Evolutionary conservation across 2,329 filamentous ascomycete genomes (phyloP), one percentile per base, ranked within the genome.

Genomic region (Neofusicoccum cordaticola): DNA sequence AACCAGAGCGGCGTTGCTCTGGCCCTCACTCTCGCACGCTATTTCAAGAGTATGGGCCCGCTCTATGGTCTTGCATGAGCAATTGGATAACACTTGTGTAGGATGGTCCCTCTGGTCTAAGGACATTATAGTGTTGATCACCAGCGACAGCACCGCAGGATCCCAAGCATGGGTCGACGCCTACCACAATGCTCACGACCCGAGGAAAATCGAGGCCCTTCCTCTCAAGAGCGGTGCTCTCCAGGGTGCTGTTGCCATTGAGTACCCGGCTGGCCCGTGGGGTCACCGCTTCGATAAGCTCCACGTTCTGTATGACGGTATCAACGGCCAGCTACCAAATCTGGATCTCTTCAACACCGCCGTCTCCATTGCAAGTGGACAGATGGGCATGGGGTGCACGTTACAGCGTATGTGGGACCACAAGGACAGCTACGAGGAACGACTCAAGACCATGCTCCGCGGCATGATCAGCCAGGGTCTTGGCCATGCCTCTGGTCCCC

Each of bases 91-190:
- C 35, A 17, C 13, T 15, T 17, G 44, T 22, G 11, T 53, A 88
- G 86, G 90, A 70, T 99, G 95, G 95, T 97, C 93, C 62, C 84
- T 99, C 34, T 99, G 95, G 95, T 97, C 93, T 66, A 99, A 99
- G 78, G 95, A 99, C 76, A 97, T 99, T 69, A 94, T 99, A 65
- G 88, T 99, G 70, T 80, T 99, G 5, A 85, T 99, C 52, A 89
- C 95, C 0, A 89, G 91, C 0, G 95, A 99, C 78, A 96, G 92
- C 76, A 90, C 89, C 66, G 90, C 91, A 11, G 95, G 94, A 0
- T 92, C 93, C 0, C 93, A 98, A 75, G 95, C 95, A 27, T 99
- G 95, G 95, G 92, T 97, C 8, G 93, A 97, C 73, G 95, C 95
- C 1, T 99, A 99, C 77, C 95, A 99, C 77, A 92, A 97, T 75